These are phyloP conservation scores for Phoma sp. DNA, from an alignment of 2,329 filamentous ascomycete species.

Conservation along the genomic window DNA sequence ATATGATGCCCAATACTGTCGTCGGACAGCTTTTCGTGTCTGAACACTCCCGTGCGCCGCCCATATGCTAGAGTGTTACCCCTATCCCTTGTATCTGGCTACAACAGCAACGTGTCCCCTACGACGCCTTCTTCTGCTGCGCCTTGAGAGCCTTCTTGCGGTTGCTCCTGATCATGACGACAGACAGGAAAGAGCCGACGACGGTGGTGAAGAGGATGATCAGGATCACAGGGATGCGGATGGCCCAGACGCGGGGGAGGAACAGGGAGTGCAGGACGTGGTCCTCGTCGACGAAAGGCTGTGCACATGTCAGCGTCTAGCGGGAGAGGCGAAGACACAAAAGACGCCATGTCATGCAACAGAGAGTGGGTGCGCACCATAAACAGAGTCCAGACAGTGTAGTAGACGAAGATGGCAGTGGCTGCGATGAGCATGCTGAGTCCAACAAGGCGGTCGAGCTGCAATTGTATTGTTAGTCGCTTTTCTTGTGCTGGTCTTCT, in stretches of 20 bases:
- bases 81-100: neutral
- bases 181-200: constrained; percentile 91
- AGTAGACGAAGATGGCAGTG: constrained; percentile 82
- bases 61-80: constrained; percentile 15
- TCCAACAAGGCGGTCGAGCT: constrained; percentile 91
- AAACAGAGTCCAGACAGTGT: constrained; percentile 95
- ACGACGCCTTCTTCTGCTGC: constrained; percentile 80
- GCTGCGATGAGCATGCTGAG: constrained; percentile 77
- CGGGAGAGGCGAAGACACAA: neutral
- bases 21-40: neutral
- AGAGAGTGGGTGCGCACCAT: constrained; percentile 68
- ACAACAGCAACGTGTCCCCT: constrained; percentile 18
- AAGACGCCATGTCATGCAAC: neutral
- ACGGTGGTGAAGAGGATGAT: constrained; percentile 90
- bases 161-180: constrained; percentile 99
- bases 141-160: constrained; percentile 97
- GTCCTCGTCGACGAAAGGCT: constrained; percentile 97
- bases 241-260: constrained; percentile 96
- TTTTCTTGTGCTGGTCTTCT: neutral
- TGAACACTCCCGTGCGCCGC: constrained; percentile 5
- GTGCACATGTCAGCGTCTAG: neutral
- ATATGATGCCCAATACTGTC: constrained; percentile 8
- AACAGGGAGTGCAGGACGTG: constrained; percentile 95
- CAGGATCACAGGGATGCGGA: constrained; percentile 96
- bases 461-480: constrained; percentile 20